A percentile compares a stretch with the other conserved stretches of the same genome.
These are phyloP conservation scores for Yamadazyma dushanensis DNA, from an alignment of 1,139 yeast species.

Conservation along the genomic window DNA sequence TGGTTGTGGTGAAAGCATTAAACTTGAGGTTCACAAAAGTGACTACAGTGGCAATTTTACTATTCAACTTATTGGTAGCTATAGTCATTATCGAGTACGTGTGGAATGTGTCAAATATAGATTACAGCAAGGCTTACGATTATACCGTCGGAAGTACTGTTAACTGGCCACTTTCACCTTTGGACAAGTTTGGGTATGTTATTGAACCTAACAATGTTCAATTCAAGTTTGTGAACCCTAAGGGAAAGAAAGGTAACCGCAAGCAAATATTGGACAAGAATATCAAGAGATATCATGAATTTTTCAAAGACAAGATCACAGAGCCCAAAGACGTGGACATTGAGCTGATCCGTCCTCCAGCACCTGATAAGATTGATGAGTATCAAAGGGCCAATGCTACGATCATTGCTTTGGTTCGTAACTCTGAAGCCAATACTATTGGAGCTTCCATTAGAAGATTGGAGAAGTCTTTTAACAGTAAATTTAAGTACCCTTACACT, in stretches of 20 bases:
- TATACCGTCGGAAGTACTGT: background rate
- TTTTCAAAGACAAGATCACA: conserved; percentile 32
- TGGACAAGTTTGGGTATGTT: conserved; percentile 3
- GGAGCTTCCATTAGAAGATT: conserved; percentile 54
- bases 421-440: conserved; percentile 54
- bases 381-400: conserved; percentile 70
- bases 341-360: conserved; percentile 37
- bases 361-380: conserved; percentile 17
- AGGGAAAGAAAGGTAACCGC: conserved; percentile 25
- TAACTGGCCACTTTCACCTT: background rate
- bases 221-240: conserved; percentile 34
- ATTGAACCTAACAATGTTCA: conserved; percentile 30
- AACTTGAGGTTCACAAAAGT: conserved; percentile 16
- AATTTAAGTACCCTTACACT: conserved; percentile 78
- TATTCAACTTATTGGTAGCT: conserved; percentile 14
- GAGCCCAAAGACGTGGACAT: conserved; percentile 53
- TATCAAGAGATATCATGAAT: conserved; percentile 28
- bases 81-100: conserved; percentile 11
- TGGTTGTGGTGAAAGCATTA: conserved; percentile 11
- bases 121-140: conserved; percentile 8
- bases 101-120: conserved; percentile 9
- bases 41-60: conserved; percentile 9
- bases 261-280: conserved; percentile 36
- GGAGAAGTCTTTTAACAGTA: conserved; percentile 63
- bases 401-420: conserved; percentile 67